Evolutionary conservation across 192 early-diverging fungal genomes (phyloP).

Genomic region (Gryganskiella cystojenkinii): DNA sequence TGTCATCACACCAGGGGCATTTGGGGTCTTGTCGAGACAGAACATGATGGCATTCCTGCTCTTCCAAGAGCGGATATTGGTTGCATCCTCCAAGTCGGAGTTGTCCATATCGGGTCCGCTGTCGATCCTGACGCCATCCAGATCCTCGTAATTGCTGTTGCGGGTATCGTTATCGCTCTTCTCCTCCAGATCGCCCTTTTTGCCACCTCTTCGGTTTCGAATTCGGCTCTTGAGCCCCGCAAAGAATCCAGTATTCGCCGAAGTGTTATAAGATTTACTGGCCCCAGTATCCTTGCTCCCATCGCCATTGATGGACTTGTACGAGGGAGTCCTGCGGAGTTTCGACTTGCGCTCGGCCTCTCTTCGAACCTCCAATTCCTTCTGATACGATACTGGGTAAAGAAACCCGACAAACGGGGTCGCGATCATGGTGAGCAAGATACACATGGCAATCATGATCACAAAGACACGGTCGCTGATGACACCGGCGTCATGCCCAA

Average conservation of each 20-base stretch:
- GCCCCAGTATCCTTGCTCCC: neutral
- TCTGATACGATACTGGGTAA: constrained; percentile 78
- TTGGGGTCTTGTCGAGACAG: constrained; percentile 46
- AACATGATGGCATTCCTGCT: constrained; percentile 46
- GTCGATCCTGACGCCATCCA: constrained; percentile 21
- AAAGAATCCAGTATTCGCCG: constrained; percentile 9
- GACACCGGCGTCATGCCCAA: constrained; percentile 85
- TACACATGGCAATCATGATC: constrained; percentile 76
- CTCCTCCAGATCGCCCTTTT: neutral
- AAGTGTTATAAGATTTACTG: neutral
- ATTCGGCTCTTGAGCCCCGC: constrained; percentile 6
- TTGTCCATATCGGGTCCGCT: neutral
- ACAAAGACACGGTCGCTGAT: constrained; percentile 66
- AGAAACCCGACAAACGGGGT: constrained; percentile 77
- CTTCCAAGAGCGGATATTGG: neutral
- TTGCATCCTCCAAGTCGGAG: neutral
- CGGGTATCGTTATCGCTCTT: neutral
- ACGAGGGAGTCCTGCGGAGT: neutral
- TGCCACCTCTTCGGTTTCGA: neutral
- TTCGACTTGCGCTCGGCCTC: constrained; percentile 34
- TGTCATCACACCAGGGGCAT: constrained; percentile 49
- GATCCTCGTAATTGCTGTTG: constrained; percentile 18
- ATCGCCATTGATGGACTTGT: neutral
- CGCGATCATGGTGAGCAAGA: constrained; percentile 87
- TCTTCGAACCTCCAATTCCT: constrained; percentile 31